Conservation (phyloP, 345 rosid genomes). For the Salix exigua region DNA sequence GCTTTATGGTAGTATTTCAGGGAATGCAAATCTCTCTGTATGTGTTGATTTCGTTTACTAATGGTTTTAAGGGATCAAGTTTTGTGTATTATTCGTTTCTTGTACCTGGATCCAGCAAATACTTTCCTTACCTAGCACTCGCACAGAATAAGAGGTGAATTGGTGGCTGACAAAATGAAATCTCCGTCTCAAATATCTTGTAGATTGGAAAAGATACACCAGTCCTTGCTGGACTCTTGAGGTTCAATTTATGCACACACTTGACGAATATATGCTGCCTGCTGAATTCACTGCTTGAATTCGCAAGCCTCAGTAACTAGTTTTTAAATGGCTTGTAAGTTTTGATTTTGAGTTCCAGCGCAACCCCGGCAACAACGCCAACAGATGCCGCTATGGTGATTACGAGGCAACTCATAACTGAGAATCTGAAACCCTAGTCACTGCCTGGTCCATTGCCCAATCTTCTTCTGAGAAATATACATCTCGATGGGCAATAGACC, state of each 20-base stretch:
- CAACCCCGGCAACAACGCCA: constrained; percentile 54
- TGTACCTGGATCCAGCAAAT: not conserved
- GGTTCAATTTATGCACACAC: not conserved
- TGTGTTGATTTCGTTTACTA: not conserved
- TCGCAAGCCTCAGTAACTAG: constrained; percentile 27
- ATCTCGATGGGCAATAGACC: constrained; percentile 54
- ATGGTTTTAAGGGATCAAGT: not conserved
- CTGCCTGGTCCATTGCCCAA: constrained; percentile 29
- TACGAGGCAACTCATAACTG: constrained; percentile 32
- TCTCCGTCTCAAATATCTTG: not conserved
- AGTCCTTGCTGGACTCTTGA: not conserved
- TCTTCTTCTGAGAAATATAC: constrained; percentile 42
- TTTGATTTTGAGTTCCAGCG: constrained; percentile 49
- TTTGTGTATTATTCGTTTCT: not conserved
- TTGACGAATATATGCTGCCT: not conserved
- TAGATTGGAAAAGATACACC: not conserved
- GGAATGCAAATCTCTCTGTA: not conserved
- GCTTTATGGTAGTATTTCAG: not conserved
- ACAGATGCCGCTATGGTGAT: constrained; percentile 42
- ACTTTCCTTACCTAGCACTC: not conserved
- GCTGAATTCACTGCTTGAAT: not conserved
- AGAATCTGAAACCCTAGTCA: constrained; percentile 47
- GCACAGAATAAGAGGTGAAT: not conserved
- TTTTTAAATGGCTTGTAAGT: constrained; percentile 49
- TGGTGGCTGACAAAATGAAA: not conserved